These are phyloP conservation scores for Cadophora sp. DNA, from an alignment of 2,329 filamentous ascomycete species.

Conservation along the genomic window DNA sequence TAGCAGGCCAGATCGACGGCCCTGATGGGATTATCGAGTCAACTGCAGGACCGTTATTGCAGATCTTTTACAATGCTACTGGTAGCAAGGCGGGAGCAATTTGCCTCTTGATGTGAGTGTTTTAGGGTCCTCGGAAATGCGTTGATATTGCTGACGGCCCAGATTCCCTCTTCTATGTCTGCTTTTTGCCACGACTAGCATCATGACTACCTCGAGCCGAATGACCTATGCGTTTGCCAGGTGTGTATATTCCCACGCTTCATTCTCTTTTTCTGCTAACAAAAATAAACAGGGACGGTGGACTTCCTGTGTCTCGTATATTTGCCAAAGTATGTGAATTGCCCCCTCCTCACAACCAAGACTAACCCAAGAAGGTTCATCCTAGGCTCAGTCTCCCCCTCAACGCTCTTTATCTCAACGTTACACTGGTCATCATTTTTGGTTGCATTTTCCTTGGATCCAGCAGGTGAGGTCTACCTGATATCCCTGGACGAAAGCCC, in stretches of 20 bases:
- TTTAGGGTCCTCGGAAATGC: neutral
- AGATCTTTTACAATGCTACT: conserved; percentile 58
- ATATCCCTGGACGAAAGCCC: neutral
- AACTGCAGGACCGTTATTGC: conserved; percentile 55
- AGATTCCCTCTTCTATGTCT: conserved; percentile 67
- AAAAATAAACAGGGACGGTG: conserved; percentile 59
- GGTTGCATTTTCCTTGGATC: conserved; percentile 74
- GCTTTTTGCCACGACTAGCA: conserved; percentile 66
- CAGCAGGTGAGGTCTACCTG: conserved; percentile 45
- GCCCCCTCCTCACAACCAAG: neutral
- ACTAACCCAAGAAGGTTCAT: conserved; percentile 53
- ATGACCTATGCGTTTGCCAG: conserved; percentile 72
- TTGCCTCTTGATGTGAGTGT: conserved; percentile 37
- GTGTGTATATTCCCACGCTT: neutral
- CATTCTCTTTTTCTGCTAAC: neutral
- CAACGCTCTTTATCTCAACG: conserved; percentile 69
- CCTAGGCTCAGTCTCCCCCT: conserved; percentile 67
- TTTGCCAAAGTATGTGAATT: conserved; percentile 54
- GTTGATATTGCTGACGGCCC: conserved; percentile 17
- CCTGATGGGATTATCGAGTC: conserved; percentile 52
- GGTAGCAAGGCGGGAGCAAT: conserved; percentile 46
- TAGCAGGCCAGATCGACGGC: conserved; percentile 40
- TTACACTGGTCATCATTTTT: conserved; percentile 67
- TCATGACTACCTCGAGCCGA: conserved; percentile 70
- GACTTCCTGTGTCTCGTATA: conserved; percentile 64